Evolutionary conservation across 441 rosid species (phyloP).

Genomic region (Dalechampia spathulata): DNA sequence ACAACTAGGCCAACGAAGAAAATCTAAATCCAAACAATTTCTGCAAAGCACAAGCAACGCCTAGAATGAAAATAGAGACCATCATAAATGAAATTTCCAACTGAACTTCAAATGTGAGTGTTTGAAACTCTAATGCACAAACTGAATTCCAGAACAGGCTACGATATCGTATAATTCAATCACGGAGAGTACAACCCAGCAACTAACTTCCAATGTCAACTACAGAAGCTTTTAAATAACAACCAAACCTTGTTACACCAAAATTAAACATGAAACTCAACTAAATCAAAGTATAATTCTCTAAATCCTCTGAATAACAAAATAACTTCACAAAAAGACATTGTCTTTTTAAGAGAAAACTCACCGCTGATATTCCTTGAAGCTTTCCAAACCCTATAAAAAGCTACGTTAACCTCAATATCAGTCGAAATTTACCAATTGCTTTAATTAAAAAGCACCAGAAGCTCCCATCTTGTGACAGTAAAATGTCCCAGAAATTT

Average conservation of each 20-base stretch:
- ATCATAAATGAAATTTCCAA: neutral
- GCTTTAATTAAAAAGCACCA: neutral
- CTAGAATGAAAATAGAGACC: conserved; percentile 9
- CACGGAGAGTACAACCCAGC: neutral
- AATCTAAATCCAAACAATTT: conserved; percentile 2
- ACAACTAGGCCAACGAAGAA: neutral
- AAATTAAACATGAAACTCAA: neutral
- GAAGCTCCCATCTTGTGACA: neutral
- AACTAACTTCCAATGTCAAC: neutral
- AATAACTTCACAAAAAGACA: neutral
- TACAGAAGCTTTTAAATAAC: neutral
- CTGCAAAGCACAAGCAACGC: conserved; percentile 22
- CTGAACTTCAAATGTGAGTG: neutral
- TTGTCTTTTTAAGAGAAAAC: neutral
- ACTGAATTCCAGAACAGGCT: neutral
- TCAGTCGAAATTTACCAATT: neutral
- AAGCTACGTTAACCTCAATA: neutral
- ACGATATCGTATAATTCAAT: too few relatives aligned
- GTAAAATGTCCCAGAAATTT: neutral
- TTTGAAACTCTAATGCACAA: neutral
- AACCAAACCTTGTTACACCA: neutral
- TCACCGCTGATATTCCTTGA: conserved; percentile 2
- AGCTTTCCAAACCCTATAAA: conserved; percentile 4
- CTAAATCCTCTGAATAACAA: neutral
- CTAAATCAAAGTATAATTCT: neutral